These are phyloP conservation scores for Hypomontagnella monticulosa DNA, from an alignment of 495 filamentous ascomycete genomes.

Conservation along the genomic window DNA sequence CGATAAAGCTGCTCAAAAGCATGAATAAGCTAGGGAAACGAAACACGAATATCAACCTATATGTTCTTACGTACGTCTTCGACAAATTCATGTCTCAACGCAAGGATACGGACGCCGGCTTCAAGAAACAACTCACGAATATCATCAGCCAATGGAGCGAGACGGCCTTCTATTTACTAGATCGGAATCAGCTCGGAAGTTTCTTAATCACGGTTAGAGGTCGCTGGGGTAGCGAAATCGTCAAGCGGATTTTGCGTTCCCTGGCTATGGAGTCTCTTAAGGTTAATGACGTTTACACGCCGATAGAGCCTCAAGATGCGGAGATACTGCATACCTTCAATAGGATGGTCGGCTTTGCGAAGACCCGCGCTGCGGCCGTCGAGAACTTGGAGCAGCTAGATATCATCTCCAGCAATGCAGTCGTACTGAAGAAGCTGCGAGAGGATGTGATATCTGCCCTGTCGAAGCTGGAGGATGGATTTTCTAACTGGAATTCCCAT, in stretches of 20 bases:
- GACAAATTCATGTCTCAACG: conserved; percentile 27
- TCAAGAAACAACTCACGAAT: conserved; percentile 7
- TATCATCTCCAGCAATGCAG: conserved; percentile 12
- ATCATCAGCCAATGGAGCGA: conserved; percentile 4
- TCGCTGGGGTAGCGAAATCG: conserved; percentile 29
- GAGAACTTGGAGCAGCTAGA: conserved; percentile 20
- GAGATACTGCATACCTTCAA: conserved; percentile 23
- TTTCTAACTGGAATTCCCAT: conserved; percentile 18
- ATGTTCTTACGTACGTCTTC: conserved; percentile 21
- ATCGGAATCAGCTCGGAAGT: conserved; percentile 12
- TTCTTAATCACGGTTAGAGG: conserved; percentile 2
- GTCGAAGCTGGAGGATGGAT: neutral
- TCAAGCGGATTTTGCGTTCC: neutral
- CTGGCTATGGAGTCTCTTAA: conserved; percentile 18
- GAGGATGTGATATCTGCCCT: conserved; percentile 9
- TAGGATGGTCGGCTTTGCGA: conserved; percentile 22
- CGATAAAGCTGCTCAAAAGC: conserved; percentile 1
- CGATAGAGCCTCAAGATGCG: conserved; percentile 11
- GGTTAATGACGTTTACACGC: conserved; percentile 10
- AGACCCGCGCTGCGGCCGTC: neutral
- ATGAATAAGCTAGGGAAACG: neutral
- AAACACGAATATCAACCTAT: conserved; percentile 10
- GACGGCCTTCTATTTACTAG: conserved; percentile 5
- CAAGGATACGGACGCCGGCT: neutral
- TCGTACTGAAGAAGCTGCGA: neutral